phyloP scores from a whole-genome alignment of 2,329 filamentous ascomycete genomes.

The Penicillium aurantiogriseum region DNA sequence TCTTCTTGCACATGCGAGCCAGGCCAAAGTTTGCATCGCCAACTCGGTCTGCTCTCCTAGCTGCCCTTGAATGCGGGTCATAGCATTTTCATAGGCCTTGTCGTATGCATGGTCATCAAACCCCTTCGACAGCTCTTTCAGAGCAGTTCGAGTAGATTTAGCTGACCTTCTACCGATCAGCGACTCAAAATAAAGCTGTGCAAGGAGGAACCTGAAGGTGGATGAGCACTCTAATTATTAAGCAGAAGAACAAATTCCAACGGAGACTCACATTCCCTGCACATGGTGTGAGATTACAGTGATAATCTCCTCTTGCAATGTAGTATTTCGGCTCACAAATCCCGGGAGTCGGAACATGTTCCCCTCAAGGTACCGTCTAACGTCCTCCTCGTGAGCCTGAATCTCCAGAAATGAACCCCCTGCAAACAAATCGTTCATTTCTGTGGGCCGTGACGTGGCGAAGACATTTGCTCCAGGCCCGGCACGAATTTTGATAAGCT shows the following conservation, averaged over 20 bases:
- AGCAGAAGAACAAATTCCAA: too few species aligned
- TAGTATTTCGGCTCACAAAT: conserved; percentile 12
- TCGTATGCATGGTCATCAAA: conserved; percentile 31
- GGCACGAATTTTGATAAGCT: conserved; percentile 25
- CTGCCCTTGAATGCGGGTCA: conserved; percentile 47
- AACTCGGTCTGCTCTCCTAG: conserved; percentile 29
- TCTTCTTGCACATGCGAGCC: conserved; percentile 43
- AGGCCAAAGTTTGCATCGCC: conserved; percentile 42
- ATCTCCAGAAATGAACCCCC: conserved; percentile 28
- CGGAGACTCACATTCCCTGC: conserved; percentile 36
- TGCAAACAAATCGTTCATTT: conserved; percentile 25
- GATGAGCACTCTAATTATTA: not conserved
- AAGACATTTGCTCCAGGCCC: conserved; percentile 27
- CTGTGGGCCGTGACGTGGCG: conserved; percentile 33
- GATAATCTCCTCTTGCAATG: conserved; percentile 25
- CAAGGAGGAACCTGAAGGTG: conserved; percentile 28
- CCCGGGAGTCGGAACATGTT: conserved; percentile 21
- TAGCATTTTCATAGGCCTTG: conserved; percentile 43
- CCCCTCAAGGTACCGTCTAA: conserved; percentile 30
- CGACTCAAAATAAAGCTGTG: conserved; percentile 24
- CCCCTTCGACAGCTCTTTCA: conserved; percentile 34
- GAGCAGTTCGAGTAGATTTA: conserved; percentile 33
- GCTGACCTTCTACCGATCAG: conserved; percentile 14
- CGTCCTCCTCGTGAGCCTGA: conserved; percentile 33
- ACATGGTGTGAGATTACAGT: conserved; percentile 23